Conservation (phyloP, 2,329 filamentous ascomycete genomes). For the Cladosporium colombiae region DNA sequence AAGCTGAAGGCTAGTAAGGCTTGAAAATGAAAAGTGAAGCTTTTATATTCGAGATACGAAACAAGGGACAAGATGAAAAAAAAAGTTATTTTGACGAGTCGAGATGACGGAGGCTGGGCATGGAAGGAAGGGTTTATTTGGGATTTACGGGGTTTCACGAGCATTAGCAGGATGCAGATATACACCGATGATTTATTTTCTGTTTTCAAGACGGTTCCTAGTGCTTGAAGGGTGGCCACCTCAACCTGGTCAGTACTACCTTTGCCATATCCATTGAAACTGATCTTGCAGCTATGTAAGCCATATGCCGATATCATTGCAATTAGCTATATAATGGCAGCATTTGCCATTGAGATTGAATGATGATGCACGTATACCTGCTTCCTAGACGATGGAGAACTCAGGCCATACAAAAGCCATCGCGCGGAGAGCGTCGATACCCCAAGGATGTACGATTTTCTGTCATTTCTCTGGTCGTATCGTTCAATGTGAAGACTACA, state of each 20-base stretch:
- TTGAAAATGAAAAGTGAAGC: neutral
- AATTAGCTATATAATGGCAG: no score
- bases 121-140: neutral
- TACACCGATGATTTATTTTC: neutral
- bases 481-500: no score
- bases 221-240: neutral
- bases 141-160: neutral
- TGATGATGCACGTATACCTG: neutral
- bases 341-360: neutral
- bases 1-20: slow-evolving; percentile 38
- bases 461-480: no score
- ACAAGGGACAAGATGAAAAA: neutral
- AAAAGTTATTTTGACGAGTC: neutral
- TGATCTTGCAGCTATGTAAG: neutral
- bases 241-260: neutral
- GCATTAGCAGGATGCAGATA: neutral
- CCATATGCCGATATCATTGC: neutral
- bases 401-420: neutral
- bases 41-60: neutral
- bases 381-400: no score
- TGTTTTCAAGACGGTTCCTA: neutral
- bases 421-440: neutral
- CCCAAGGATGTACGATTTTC: no score
- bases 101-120: neutral
- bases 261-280: neutral